Percentiles rank a stretch among this genome's conserved stretches.
These are phyloP conservation scores for Neurospora africana DNA, from an alignment of 495 filamentous ascomycete genomes.

Conservation along the genomic window DNA sequence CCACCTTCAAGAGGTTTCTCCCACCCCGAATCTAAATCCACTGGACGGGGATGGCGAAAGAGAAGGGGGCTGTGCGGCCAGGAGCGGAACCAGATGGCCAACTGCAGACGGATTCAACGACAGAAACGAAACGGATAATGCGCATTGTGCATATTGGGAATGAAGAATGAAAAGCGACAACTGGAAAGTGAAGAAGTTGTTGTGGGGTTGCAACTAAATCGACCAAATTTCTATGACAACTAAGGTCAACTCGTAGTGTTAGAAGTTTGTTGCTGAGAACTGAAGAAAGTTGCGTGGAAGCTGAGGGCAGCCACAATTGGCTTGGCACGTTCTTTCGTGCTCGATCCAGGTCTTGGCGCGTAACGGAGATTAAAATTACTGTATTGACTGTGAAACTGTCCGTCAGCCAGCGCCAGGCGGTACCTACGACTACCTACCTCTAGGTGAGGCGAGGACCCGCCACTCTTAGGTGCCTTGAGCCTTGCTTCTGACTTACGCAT, in stretches of 20 bases:
- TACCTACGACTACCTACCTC: too few species aligned
- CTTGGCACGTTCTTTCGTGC: slow-evolving; percentile 1
- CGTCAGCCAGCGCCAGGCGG: neutral
- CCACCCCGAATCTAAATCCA: neutral
- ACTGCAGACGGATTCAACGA: neutral
- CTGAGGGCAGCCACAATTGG: neutral
- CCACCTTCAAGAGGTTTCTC: neutral
- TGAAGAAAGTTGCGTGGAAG: neutral
- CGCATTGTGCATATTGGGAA: neutral
- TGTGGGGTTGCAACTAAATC: neutral
- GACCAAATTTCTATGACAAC: neutral
- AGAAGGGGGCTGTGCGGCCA: neutral
- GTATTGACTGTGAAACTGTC: neutral
- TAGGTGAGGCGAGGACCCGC: slow-evolving; percentile 4
- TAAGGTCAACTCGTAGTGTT: neutral
- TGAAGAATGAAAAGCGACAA: neutral
- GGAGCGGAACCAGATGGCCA: neutral
- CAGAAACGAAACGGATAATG: neutral
- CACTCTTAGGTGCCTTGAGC: too few species aligned
- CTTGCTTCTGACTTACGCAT: neutral
- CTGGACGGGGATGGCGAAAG: neutral
- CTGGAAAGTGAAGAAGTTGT: neutral
- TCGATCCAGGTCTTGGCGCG: neutral
- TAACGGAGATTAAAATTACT: neutral
- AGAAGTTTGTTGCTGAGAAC: neutral